Percentiles rank a stretch among this genome's conserved stretches.
phyloP scores from a whole-genome alignment of 257 asterid species.

The Anisodus tanguticus region DNA sequence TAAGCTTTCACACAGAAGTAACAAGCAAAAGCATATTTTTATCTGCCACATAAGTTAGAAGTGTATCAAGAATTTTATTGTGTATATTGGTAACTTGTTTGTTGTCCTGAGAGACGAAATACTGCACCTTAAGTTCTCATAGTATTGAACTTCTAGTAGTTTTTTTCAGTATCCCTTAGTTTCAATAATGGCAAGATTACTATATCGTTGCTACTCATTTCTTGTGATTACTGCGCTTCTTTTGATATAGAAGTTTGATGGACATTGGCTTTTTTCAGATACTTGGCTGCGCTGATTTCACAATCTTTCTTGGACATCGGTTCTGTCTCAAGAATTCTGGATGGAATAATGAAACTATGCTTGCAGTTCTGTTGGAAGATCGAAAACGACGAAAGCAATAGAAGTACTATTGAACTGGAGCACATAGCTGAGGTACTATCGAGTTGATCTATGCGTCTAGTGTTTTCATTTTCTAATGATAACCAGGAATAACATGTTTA shows the following conservation, averaged over 20 bases:
- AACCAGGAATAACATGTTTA: background rate
- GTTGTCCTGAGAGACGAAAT: background rate
- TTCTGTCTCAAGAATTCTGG: conserved; percentile 94
- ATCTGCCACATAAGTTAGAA: conserved; percentile 16
- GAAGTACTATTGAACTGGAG: conserved; percentile 71
- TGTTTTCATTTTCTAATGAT: conserved; percentile 27
- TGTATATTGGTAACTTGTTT: background rate
- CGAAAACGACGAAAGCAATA: conserved; percentile 72
- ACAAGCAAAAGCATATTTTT: background rate
- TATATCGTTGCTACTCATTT: background rate
- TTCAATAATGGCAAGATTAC: background rate
- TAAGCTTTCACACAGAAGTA: background rate
- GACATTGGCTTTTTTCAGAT: conserved; percentile 52
- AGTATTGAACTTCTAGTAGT: background rate
- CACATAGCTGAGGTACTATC: conserved; percentile 83
- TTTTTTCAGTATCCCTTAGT: background rate
- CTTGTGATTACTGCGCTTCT: background rate
- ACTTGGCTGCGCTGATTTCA: conserved; percentile 86
- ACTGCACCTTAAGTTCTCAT: background rate
- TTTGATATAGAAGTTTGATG: conserved; percentile 20
- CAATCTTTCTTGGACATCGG: conserved; percentile 98
- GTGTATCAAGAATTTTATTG: background rate
- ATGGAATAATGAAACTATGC: conserved; percentile 94
- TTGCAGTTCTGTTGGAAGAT: conserved; percentile 95
- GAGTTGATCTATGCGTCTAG: conserved; percentile 31